Base-by-base conservation (phyloP, 495 filamentous ascomycete species). In the Sordaria brevicollis region DNA sequence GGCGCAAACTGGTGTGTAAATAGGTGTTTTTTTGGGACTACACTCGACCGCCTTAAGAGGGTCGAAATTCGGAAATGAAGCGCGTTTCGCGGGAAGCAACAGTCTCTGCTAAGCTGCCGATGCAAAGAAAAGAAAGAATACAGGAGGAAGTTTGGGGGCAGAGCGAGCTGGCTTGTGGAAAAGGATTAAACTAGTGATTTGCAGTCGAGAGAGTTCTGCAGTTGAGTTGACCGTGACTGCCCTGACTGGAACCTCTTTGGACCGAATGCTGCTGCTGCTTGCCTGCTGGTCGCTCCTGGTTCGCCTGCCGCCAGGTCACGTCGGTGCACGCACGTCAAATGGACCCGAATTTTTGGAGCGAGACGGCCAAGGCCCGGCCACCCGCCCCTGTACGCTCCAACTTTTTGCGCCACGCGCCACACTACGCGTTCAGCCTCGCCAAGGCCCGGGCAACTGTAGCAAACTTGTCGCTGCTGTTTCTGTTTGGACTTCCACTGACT, bases 301-400 rank as follows among this genome's bases (percentile, higher is more conserved):
- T n/a, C 49, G 25, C 49, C 66, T 68, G 66, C 66, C 66, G 31
- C 35, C 35, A 68, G 66, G 21, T 68, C 35, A 43, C 35, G 35
- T 31, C 36, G 39, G 35, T 4, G 31, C 36, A 68, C 66, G 66
- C 66, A 39, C 21, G 66, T 31, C n/a, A 21, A n/a, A 66, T 35
- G 35, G 71, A 31, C 36, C 33, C 71, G 68, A 76, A 72, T 72
- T 76, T 76, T 76, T 68, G 68, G 66, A 49, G 65, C 71, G 21
- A 35, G 9, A 62, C 25, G 31, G 41, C 65, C 41, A 65, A 25
- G 36, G 65, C 54, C 65, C 43, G 19, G 29, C n/a, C 10, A 57
- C 49, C 21, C 43, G 43, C 43, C 11, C 49, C 13, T 62, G 49
- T 62, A 62, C 49, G 4, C 49, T 35, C 15, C 49, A 35, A 49